Evolutionary conservation across 257 asterid genomes (phyloP).

Genomic region (Echium plantagineum): DNA sequence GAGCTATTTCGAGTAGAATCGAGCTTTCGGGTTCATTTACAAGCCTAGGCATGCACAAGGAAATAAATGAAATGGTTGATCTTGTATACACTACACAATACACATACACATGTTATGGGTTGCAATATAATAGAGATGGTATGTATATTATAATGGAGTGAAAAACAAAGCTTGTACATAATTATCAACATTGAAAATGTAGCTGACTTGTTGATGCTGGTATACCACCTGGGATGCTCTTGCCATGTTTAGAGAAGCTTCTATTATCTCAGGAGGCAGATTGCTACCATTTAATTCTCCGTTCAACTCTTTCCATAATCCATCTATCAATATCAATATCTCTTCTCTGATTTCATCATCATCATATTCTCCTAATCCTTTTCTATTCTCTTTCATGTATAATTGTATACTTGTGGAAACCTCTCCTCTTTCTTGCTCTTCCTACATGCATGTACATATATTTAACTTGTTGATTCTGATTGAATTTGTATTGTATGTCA

Average conservation of each 20-base stretch:
- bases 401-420: slow-evolving; percentile 47
- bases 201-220: slow-evolving; percentile 52
- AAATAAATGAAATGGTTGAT: too few species aligned
- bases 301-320: slow-evolving; percentile 50
- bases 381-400: slow-evolving; percentile 37
- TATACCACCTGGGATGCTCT: slow-evolving; percentile 66
- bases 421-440: slow-evolving; percentile 68
- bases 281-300: slow-evolving; percentile 23
- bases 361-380: slow-evolving; percentile 28
- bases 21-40: too few species aligned
- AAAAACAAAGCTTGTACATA: slow-evolving; percentile 58
- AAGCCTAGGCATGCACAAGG: too few species aligned
- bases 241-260: slow-evolving; percentile 64
- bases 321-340: slow-evolving; percentile 27
- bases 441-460: slow-evolving; percentile 27
- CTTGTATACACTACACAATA: too few species aligned
- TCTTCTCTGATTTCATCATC: slow-evolving; percentile 39
- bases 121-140: too few species aligned
- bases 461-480: too few species aligned
- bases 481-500: too few species aligned
- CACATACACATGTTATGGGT: too few species aligned
- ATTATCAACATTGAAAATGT: slow-evolving; percentile 59
- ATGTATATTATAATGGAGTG: slow-evolving; percentile 13
- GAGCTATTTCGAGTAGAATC: too few species aligned
- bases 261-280: slow-evolving; percentile 38